Base-by-base conservation (phyloP, 1,284 basidiomycete genomes). In the Fomitopsis pinicola region DNA sequence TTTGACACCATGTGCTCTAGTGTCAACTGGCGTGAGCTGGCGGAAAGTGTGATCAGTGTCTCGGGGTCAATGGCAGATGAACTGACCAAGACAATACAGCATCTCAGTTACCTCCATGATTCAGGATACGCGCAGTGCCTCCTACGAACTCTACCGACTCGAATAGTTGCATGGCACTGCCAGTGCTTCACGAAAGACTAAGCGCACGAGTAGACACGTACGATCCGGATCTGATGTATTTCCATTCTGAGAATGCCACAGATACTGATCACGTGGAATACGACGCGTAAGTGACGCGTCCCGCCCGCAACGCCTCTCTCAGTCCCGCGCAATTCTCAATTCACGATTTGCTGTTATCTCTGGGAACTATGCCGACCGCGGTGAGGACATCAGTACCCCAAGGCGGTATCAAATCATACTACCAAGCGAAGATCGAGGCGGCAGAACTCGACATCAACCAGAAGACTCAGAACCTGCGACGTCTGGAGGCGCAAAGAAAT, bases 401-500 rank as follows among this genome's bases (percentile, higher is more conserved):
- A 8, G 85, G 83, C 38, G 87, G 89, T 26, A 81, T 93, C 53
- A 90, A 94, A 73, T 88, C 92, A 2, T 98, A 98, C 80, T 98
- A 97, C 74, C 91, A 95, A 73, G 90, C 94, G 56, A 98, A 98
- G 80, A 98, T 98, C 54, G 95, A 98, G 72, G 82, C 91, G 12
- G 89, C 95, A 9, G 95, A 98, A 72, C 82, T 97, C 53, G 82
- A 91, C 53, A 98, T 98, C 69, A 97, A 97, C 76, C 89, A 94
- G 77, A 97, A 96, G 78, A 98, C 96, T 0, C 96, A 98, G 79
- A 98, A 98, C 77, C 76, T 99, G 60, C 83, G 97, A 54, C 92
- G 97, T 65, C 79, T 99, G 67, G 97, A 98, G 78, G 97, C 97
- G 5, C 97, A 98, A 76, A 83, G 96, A 65, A 98, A 98, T 83